Evolutionary conservation across 768 basidiomycete species (phyloP), one percentile per base, ranked within the genome.

Genomic region (Coprinopsis strossmayeri): DNA sequence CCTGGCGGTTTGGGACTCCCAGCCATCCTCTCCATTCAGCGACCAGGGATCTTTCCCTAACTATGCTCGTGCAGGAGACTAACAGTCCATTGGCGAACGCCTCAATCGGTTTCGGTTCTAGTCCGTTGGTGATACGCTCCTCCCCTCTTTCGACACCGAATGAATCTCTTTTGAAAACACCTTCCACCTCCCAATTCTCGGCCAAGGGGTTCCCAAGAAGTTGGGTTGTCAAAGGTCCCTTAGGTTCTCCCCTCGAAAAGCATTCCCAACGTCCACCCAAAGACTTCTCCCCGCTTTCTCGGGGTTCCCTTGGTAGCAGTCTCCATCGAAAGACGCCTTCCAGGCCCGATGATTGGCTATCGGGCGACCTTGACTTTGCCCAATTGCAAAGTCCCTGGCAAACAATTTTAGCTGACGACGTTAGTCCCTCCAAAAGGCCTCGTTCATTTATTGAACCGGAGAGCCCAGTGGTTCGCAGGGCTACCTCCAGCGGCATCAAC

Each of bases 1-100:
- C 87, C 2, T 90, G 87, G 87, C 79, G 84, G 30, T 87, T 81
- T 59, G 79, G 84, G 5, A 89, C 85, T 57, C 85, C 86, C 10
- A 86, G 82, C 49, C 85, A 90, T 57, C 86, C 86, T 1, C 64
- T 88, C 34, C 82, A 87, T 62, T 81, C 79, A 15, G 73, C 65
- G 32, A 73, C 78, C 13, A 76, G 79, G 28, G 82, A 87, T 49
- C 59, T 86, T 15, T 82, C 82, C 25, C 67, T 90, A 37, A 74
- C 77, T 47, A 78, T 84, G 75, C 68, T 87, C 24, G 72, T 78
- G 34, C 72, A 71, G 13, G 77, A 76, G 28, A 66, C 70, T 17
- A 64, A 69, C 9, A 84, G 78, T 53, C 80, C 75, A 15, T 52
- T 70, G 50, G 55, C 66, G 57, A 70, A 71, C 54, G 55, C 62